phyloP scores from a whole-genome alignment of 2,329 filamentous ascomycete species.

The Cladosporium colombiae region DNA sequence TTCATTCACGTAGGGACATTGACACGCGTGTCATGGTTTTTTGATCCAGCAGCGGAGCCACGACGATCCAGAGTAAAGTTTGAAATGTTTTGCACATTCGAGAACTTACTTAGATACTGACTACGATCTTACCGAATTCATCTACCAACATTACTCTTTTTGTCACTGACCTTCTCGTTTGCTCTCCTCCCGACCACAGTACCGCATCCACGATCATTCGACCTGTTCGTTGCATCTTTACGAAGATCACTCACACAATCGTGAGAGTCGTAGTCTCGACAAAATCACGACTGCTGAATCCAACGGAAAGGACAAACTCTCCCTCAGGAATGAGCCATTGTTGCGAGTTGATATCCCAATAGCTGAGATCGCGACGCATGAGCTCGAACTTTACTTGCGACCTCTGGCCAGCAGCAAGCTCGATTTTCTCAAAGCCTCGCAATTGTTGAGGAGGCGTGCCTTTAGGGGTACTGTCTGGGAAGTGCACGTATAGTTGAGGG shows the following conservation, averaged over 20 bases:
- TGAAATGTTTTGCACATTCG: not conserved
- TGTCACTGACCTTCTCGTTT: not conserved
- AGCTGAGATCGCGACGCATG: constrained; percentile 45
- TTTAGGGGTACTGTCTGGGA: constrained; percentile 43
- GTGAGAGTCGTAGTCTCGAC: not conserved
- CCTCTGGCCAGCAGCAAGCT: constrained; percentile 30
- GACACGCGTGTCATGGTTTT: not conserved
- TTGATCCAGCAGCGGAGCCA: not conserved
- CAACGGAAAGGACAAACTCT: constrained; percentile 1
- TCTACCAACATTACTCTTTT: not conserved
- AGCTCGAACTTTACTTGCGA: constrained; percentile 39
- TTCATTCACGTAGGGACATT: not conserved
- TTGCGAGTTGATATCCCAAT: constrained; percentile 43
- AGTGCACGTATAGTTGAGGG: constrained; percentile 57
- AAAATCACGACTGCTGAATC: constrained; percentile 29
- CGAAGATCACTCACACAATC: not conserved
- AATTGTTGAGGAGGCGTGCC: constrained; percentile 50
- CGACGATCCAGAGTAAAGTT: not conserved
- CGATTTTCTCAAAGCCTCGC: constrained; percentile 44
- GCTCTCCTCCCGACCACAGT: not conserved
- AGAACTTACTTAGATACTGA: not conserved
- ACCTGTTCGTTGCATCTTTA: not conserved
- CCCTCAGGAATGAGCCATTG: constrained; percentile 39
- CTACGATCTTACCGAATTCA: not conserved
- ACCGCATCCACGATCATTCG: not conserved